These are phyloP conservation scores for Dorcoceras hygrometricum DNA, from an alignment of 257 asterid genomes.

Conservation along the genomic window DNA sequence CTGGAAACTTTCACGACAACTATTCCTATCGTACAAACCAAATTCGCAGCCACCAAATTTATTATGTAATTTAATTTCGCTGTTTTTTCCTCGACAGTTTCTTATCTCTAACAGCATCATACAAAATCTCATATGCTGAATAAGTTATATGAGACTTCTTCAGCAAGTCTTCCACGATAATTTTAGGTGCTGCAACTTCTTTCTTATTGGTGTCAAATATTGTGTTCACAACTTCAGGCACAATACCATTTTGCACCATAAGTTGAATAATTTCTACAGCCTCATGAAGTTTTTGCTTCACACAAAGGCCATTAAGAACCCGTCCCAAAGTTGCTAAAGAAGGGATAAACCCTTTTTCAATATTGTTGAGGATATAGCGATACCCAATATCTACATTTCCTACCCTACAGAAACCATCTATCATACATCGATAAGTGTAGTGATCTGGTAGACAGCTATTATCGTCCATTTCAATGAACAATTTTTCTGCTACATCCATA, in stretches of 20 bases:
- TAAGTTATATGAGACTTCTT: conserved; percentile 67
- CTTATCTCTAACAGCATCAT: conserved; percentile 74
- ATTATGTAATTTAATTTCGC: conserved; percentile 15
- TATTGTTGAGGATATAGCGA: conserved; percentile 47
- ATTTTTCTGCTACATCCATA: conserved; percentile 51
- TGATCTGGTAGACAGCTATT: conserved; percentile 50
- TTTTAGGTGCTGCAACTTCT: conserved; percentile 81
- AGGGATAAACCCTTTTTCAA: conserved; percentile 56
- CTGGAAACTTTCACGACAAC: conserved; percentile 23
- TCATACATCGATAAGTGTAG: conserved; percentile 73
- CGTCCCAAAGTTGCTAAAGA: conserved; percentile 63
- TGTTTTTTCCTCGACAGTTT: conserved; percentile 49
- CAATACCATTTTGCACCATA: conserved; percentile 73
- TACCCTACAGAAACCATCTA: conserved; percentile 76
- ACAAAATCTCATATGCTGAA: conserved; percentile 63
- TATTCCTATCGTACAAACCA: conserved; percentile 11
- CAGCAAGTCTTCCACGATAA: conserved; percentile 75
- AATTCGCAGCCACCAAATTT: conserved; percentile 14
- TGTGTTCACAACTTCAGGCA: conserved; percentile 65
- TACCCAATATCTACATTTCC: conserved; percentile 61
- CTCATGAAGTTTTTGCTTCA: conserved; percentile 58
- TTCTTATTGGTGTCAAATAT: conserved; percentile 75
- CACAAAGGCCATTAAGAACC: conserved; percentile 69
- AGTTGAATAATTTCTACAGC: conserved; percentile 60
- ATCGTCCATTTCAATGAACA: conserved; percentile 57